phyloP scores from a whole-genome alignment of 495 filamentous ascomycete genomes.

The Hypoxylon intermedium region DNA sequence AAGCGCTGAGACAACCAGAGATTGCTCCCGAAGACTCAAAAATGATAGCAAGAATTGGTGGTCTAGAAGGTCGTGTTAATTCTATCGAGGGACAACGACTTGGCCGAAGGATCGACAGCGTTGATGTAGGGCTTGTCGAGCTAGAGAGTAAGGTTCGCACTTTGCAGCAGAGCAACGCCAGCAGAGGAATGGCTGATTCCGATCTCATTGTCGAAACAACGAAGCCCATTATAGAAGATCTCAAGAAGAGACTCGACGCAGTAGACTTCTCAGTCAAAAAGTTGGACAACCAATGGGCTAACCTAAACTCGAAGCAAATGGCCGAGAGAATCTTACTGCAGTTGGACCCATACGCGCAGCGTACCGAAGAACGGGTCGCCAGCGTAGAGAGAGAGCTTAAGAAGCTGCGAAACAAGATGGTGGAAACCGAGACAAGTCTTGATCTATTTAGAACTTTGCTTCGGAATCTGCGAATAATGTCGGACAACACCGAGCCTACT shows the following conservation, averaged over 20 bases:
- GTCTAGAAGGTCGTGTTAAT: conserved; percentile 7
- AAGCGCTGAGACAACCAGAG: background rate
- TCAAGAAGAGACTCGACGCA: conserved; percentile 12
- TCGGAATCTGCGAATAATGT: background rate
- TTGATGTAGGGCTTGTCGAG: conserved; percentile 4
- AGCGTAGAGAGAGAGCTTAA: conserved; percentile 10
- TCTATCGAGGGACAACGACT: conserved; percentile 18
- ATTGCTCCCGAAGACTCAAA: conserved; percentile 6
- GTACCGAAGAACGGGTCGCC: conserved; percentile 18
- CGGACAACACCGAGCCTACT: too few relatives aligned
- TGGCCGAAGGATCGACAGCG: conserved; percentile 10
- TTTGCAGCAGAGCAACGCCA: conserved; percentile 4
- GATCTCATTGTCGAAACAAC: background rate
- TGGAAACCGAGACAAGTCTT: background rate
- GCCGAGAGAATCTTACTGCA: conserved; percentile 31
- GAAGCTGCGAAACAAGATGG: conserved; percentile 9
- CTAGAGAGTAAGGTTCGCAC: background rate
- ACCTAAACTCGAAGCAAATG: conserved; percentile 35
- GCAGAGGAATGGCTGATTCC: background rate
- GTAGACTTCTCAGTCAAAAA: conserved; percentile 21
- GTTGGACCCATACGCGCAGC: conserved; percentile 12
- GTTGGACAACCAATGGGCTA: conserved; percentile 33
- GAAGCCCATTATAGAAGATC: conserved; percentile 16
- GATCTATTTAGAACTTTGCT: background rate
- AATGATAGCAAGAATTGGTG: background rate